These are phyloP conservation scores for Metschnikowia santaceciliae DNA, from an alignment of 805 yeast species.

Conservation along the genomic window DNA sequence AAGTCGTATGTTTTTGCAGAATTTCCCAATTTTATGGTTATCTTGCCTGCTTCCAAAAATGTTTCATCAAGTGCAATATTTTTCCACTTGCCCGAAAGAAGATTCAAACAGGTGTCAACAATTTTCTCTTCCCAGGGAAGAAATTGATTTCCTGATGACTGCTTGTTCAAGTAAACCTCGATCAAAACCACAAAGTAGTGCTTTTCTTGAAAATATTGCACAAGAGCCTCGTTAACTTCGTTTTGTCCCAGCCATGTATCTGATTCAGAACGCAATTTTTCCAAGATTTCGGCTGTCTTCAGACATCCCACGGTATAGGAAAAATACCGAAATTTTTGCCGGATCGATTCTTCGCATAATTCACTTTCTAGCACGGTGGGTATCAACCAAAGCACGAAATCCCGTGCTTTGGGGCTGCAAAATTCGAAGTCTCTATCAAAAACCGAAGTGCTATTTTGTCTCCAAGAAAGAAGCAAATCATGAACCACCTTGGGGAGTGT, in stretches of 20 bases:
- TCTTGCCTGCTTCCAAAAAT: not conserved
- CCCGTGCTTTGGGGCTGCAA: not conserved
- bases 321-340: conserved; percentile 6
- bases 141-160: conserved; percentile 6
- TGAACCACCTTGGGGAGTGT: not conserved
- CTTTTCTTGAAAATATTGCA: conserved; percentile 4
- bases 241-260: conserved; percentile 13
- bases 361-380: not conserved
- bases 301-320: conserved; percentile 5
- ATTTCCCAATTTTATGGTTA: not conserved
- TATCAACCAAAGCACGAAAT: conserved; percentile 12
- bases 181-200: conserved; percentile 5
- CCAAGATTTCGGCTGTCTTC: not conserved
- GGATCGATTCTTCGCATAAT: not conserved
- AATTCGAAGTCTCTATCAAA: not conserved
- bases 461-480: not conserved
- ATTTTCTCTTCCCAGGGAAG: conserved; percentile 7
- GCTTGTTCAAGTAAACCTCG: conserved; percentile 9
- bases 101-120: conserved; percentile 7
- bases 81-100: conserved; percentile 6
- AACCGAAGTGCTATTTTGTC: not conserved
- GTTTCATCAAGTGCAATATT: not conserved
- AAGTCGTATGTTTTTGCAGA: conserved; percentile 6
- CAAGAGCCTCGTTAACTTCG: conserved; percentile 13
- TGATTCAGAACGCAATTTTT: conserved; percentile 7